phyloP scores from a whole-genome alignment of 768 basidiomycete genomes.

The Leccinum longicurvipes region DNA sequence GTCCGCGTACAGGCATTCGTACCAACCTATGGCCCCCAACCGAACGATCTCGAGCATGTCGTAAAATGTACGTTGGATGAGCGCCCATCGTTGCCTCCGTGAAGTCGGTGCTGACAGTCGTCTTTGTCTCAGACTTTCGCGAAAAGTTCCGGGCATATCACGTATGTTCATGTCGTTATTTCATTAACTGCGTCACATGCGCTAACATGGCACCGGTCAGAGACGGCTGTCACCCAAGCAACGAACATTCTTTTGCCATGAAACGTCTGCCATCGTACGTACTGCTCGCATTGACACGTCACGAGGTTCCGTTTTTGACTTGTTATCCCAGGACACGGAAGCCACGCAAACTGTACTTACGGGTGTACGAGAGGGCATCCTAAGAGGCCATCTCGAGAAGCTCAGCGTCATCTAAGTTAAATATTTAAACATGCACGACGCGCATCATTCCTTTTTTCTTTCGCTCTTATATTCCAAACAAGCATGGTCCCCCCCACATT shows the following conservation, averaged over 20 bases:
- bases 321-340: conserved; percentile 32
- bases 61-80: conserved; percentile 51
- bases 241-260: conserved; percentile 63
- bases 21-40: conserved; percentile 54
- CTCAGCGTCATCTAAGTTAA: conserved; percentile 27
- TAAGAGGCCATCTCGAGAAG: conserved; percentile 30
- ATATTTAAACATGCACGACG: not conserved
- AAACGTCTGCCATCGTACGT: conserved; percentile 69
- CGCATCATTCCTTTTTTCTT: not conserved
- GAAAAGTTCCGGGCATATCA: conserved; percentile 66
- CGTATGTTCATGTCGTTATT: conserved; percentile 35
- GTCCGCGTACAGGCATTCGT: conserved; percentile 57
- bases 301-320: not conserved
- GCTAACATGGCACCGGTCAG: conserved; percentile 29
- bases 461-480: not conserved
- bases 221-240: conserved; percentile 53
- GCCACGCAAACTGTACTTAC: conserved; percentile 37
- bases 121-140: conserved; percentile 49
- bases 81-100: not conserved
- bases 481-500: not conserved
- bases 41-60: conserved; percentile 58
- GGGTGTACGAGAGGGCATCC: conserved; percentile 43
- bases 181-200: not conserved
- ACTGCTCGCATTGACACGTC: not conserved
- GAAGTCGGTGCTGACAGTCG: not conserved